Evolutionary conservation across 2,329 filamentous ascomycete species (phyloP).

Genomic region (Calycina marina): DNA sequence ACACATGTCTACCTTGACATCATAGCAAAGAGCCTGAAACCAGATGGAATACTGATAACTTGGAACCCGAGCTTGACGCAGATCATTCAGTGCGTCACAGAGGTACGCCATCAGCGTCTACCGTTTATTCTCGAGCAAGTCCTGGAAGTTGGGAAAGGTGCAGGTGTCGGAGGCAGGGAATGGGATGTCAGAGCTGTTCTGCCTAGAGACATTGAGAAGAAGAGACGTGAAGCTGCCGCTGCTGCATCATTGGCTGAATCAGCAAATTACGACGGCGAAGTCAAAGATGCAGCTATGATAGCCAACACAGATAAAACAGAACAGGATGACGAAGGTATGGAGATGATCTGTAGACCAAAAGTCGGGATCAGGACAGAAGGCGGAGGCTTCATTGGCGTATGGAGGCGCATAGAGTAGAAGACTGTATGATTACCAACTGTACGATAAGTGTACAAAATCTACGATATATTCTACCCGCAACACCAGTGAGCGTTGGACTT

Average conservation of each 20-base stretch:
- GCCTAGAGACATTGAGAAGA: too few relatives aligned
- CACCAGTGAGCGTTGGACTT: too few relatives aligned
- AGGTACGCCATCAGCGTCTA: constrained; percentile 36
- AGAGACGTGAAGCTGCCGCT: too few relatives aligned
- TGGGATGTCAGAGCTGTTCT: constrained; percentile 46
- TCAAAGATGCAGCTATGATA: background rate
- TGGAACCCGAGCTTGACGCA: constrained; percentile 72
- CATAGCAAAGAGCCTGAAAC: constrained; percentile 42
- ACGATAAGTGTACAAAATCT: background rate
- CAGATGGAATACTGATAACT: constrained; percentile 50
- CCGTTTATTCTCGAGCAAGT: constrained; percentile 41
- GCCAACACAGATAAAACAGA: background rate
- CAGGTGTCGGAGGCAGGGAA: constrained; percentile 35
- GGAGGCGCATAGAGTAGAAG: constrained; percentile 9
- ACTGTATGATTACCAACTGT: background rate
- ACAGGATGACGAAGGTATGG: constrained; percentile 19
- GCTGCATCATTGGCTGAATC: constrained; percentile 9
- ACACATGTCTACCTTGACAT: constrained; percentile 35
- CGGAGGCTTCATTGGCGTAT: constrained; percentile 36
- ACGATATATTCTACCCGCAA: too few relatives aligned
- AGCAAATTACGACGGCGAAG: constrained; percentile 1
- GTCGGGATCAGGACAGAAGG: constrained; percentile 31
- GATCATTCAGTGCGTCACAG: constrained; percentile 47
- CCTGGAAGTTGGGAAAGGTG: constrained; percentile 40
- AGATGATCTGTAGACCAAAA: constrained; percentile 37